Percentiles rank a stretch among this genome's conserved stretches.
These are phyloP conservation scores for Thermochaetoides thermophila DNA, from an alignment of 495 filamentous ascomycete species.

Conservation along the genomic window DNA sequence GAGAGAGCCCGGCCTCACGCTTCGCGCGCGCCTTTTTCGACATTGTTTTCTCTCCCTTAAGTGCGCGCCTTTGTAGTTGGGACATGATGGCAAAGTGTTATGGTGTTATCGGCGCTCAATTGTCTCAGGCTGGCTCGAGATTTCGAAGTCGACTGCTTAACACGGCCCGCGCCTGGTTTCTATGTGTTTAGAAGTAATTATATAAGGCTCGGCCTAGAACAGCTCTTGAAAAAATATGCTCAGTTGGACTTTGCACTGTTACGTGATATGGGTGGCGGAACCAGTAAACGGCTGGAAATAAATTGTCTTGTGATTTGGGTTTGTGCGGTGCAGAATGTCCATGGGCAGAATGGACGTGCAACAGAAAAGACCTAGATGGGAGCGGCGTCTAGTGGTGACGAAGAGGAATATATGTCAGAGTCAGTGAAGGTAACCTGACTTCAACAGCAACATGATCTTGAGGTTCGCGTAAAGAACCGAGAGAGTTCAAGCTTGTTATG, in stretches of 20 bases:
- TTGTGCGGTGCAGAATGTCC: conserved; percentile 1
- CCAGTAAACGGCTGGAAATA: neutral
- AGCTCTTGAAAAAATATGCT: too few relatives aligned
- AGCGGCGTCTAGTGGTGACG: too few relatives aligned
- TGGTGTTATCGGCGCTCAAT: too few relatives aligned
- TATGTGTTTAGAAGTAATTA: too few relatives aligned
- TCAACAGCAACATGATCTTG: too few relatives aligned
- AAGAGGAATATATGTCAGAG: too few relatives aligned
- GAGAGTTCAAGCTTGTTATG: neutral
- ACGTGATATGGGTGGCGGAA: conserved; percentile 1
- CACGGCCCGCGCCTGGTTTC: too few relatives aligned
- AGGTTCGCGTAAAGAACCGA: too few relatives aligned
- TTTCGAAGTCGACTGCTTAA: too few relatives aligned
- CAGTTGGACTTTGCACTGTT: too few relatives aligned
- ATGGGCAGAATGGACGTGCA: neutral
- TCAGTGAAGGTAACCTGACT: too few relatives aligned
- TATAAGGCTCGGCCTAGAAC: too few relatives aligned
- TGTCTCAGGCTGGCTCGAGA: neutral
- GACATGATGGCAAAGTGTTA: conserved; percentile 39
- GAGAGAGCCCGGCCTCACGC: conserved; percentile 49
- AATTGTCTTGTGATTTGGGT: neutral
- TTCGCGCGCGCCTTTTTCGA: conserved; percentile 76
- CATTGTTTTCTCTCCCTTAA: conserved; percentile 78
- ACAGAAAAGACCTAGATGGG: neutral
- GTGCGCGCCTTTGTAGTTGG: conserved; percentile 66